Conservation (phyloP, 75 land plant genomes). For the Larix kaempferi region DNA sequence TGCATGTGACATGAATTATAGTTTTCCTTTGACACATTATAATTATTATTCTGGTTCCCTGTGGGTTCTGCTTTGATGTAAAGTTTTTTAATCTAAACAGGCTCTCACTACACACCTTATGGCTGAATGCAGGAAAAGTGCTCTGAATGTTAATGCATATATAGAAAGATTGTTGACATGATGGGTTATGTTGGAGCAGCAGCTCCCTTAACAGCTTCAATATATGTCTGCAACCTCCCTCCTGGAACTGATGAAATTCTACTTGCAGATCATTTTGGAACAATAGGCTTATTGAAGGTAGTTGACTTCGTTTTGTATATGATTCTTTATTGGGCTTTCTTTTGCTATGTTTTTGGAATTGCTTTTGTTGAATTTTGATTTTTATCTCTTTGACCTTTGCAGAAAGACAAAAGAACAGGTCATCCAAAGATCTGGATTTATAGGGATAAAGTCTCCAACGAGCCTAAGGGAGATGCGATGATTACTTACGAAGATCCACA, state of each 20-base stretch:
- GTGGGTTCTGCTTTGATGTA: background rate
- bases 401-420: conserved; percentile 89
- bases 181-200: conserved; percentile 47
- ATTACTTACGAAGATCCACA: conserved; percentile 94
- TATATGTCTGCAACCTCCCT: conserved; percentile 89
- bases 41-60: background rate
- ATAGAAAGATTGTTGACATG: conserved; percentile 21
- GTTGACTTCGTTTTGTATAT: conserved; percentile 4
- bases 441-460: conserved; percentile 69
- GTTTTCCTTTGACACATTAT: background rate
- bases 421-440: conserved; percentile 87
- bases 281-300: conserved; percentile 95
- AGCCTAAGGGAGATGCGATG: conserved; percentile 91
- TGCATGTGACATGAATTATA: background rate
- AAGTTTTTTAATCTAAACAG: background rate
- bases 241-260: conserved; percentile 85
- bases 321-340: background rate
- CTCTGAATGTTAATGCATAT: conserved; percentile 4
- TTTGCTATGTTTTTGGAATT: background rate
- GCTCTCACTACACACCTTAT: background rate
- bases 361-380: background rate
- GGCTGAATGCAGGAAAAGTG: background rate
- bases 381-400: background rate
- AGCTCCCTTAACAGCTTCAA: conserved; percentile 54
- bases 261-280: conserved; percentile 87